Conservation (phyloP, 768 basidiomycete genomes). For the Leucosporidium yakuticum region DNA sequence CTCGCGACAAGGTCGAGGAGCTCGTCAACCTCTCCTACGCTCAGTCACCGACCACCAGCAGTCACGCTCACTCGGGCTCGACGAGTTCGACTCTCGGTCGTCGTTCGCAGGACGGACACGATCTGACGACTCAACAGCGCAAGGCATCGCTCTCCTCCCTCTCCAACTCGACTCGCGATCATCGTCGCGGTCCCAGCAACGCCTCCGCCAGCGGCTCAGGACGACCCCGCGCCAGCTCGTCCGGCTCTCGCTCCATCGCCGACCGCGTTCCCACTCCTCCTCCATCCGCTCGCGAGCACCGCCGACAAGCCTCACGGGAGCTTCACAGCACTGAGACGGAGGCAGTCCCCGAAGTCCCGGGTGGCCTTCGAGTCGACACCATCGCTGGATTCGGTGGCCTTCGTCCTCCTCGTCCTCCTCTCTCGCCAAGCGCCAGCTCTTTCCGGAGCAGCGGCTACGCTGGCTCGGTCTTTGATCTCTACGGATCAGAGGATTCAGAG, state of each 20-base stretch:
- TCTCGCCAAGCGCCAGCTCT: constrained; percentile 11
- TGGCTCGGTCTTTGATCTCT: constrained; percentile 30
- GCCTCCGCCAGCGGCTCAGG: neutral
- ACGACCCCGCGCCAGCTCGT: neutral
- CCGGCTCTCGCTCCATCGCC: constrained; percentile 1
- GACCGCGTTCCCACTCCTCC: constrained; percentile 17
- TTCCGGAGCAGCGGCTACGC: constrained; percentile 24
- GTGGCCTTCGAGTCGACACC: neutral
- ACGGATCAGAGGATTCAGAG: constrained; percentile 16
- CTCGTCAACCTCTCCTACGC: constrained; percentile 34
- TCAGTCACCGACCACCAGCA: constrained; percentile 12
- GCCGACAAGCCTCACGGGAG: constrained; percentile 8
- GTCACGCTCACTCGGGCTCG: neutral
- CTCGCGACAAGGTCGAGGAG: constrained; percentile 32
- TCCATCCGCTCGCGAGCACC: constrained; percentile 3
- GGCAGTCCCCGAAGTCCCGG: constrained; percentile 4
- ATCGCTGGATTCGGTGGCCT: constrained; percentile 3
- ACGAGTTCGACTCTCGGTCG: neutral
- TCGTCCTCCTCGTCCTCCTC: neutral
- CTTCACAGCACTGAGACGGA: constrained; percentile 4
- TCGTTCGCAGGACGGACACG: neutral
- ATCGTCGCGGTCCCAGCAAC: neutral
- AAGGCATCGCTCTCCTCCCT: constrained; percentile 3
- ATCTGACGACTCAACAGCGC: neutral
- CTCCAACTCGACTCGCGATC: neutral